Percentiles rank a stretch among this genome's conserved stretches.
Conservation (phyloP, 768 basidiomycete genomes). For the Tremella fuciformis region DNA sequence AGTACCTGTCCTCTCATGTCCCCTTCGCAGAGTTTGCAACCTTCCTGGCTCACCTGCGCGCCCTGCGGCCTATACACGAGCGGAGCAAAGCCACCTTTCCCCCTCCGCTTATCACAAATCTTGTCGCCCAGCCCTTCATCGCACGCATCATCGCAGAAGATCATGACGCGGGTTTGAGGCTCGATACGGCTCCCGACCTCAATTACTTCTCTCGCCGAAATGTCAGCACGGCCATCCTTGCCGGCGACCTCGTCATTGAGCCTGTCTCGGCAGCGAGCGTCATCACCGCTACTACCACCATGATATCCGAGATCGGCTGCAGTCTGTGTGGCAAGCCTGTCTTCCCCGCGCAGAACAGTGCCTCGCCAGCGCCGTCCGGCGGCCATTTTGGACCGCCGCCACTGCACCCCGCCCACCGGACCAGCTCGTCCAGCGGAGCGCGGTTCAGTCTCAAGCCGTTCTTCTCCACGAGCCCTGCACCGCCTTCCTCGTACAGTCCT, state of each 20-base stretch:
- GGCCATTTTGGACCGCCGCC: conserved; percentile 49
- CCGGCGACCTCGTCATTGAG: conserved; percentile 82
- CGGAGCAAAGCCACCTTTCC: conserved; percentile 52
- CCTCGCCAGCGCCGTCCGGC: conserved; percentile 24
- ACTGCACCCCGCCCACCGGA: conserved; percentile 61
- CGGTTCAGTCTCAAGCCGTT: conserved; percentile 52
- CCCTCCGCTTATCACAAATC: conserved; percentile 63
- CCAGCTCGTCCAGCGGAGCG: conserved; percentile 43
- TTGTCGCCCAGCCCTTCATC: conserved; percentile 76
- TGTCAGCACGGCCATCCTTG: conserved; percentile 78
- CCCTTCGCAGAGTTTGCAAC: conserved; percentile 77
- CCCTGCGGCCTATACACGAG: conserved; percentile 63
- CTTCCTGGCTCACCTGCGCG: conserved; percentile 73
- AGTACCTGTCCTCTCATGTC: conserved; percentile 59
- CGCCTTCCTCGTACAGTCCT: conserved; percentile 18
- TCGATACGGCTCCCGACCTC: conserved; percentile 89
- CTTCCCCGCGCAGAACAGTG: conserved; percentile 43
- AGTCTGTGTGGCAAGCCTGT: conserved; percentile 69
- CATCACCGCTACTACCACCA: conserved; percentile 58
- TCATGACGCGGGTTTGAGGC: conserved; percentile 85
- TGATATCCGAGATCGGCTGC: conserved; percentile 62
- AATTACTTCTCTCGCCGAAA: conserved; percentile 89
- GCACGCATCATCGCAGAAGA: conserved; percentile 74
- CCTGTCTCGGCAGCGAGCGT: conserved; percentile 68
- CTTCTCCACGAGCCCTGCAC: conserved; percentile 49